Conservation (phyloP, 1,284 basidiomycete genomes). For the Fomes fomentarius region DNA sequence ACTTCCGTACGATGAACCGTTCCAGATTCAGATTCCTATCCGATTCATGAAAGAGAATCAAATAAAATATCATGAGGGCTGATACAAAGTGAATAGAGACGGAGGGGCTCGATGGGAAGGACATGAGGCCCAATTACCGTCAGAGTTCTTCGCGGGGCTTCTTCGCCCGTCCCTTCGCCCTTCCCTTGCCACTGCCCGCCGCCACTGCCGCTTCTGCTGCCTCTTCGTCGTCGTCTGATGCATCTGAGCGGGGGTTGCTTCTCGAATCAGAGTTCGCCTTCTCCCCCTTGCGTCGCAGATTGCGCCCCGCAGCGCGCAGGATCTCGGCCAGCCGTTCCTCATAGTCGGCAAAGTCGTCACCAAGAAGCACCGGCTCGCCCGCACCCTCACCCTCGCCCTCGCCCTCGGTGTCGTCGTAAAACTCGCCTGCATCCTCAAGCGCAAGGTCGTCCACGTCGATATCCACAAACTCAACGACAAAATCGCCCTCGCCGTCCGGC, state of each 20-base stretch:
- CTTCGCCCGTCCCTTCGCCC: constrained; percentile 1
- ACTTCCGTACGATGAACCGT: too few species aligned
- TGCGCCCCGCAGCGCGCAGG: constrained; percentile 44
- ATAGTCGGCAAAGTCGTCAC: too few species aligned
- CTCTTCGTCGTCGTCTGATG: constrained; percentile 6
- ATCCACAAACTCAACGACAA: constrained; percentile 57
- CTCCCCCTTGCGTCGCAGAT: constrained; percentile 37
- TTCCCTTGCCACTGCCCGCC: constrained; percentile 20
- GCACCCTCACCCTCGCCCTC: too few species aligned
- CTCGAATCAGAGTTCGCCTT: constrained; percentile 16
- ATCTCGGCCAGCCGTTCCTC: constrained; percentile 39
- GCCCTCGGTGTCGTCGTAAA: constrained; percentile 1
- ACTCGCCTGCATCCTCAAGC: constrained; percentile 29
- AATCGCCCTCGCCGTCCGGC: constrained; percentile 50
- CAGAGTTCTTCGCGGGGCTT: constrained; percentile 45
- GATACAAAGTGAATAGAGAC: not conserved
- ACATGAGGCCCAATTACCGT: not conserved
- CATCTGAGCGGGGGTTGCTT: constrained; percentile 20
- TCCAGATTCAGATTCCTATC: too few species aligned
- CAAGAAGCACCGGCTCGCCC: too few species aligned
- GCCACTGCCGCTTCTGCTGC: constrained; percentile 23
- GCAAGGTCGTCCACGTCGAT: constrained; percentile 16
- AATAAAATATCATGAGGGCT: not conserved
- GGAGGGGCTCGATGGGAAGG: not conserved
- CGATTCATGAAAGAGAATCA: too few species aligned